Evolutionary conservation across 2,329 filamentous ascomycete species (phyloP).

Genomic region (Huntiella bhutanensis): DNA sequence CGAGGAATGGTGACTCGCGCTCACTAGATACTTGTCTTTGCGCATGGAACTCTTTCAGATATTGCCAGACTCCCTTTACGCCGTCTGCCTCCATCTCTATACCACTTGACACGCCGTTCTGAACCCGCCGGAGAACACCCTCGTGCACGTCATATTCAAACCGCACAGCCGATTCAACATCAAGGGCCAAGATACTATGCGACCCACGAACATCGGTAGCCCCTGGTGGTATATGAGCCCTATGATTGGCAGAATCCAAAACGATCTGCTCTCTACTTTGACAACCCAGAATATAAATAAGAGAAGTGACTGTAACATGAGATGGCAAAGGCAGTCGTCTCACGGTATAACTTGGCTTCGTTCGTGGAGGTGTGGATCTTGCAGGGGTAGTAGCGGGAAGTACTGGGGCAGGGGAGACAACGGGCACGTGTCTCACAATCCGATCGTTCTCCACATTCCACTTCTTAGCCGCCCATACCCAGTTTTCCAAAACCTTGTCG

Average conservation of each 20-base stretch:
- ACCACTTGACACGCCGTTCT: too few species aligned
- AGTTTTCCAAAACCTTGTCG: slow-evolving; percentile 47
- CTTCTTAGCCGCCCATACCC: slow-evolving; percentile 46
- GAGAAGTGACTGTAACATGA: slow-evolving; percentile 23
- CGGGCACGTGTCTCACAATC: background rate
- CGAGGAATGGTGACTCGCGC: slow-evolving; percentile 42
- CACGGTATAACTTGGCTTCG: background rate
- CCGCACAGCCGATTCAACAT: slow-evolving; percentile 35
- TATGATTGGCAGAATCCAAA: slow-evolving; percentile 35
- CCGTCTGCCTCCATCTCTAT: too few species aligned
- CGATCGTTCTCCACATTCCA: slow-evolving; percentile 33
- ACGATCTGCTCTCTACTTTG: slow-evolving; percentile 29
- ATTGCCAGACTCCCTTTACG: background rate
- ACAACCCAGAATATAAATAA: slow-evolving; percentile 31
- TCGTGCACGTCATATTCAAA: slow-evolving; percentile 33
- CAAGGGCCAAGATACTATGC: slow-evolving; percentile 56
- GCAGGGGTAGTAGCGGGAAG: too few species aligned
- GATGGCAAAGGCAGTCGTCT: slow-evolving; percentile 12
- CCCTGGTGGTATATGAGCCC: slow-evolving; percentile 20
- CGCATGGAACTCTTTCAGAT: background rate
- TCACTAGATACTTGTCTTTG: background rate
- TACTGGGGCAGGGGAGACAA: background rate
- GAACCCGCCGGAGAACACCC: too few species aligned
- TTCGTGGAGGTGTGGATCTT: too few species aligned
- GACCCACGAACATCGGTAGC: slow-evolving; percentile 33